Percentiles rank a stretch among this genome's conserved stretches.
These are phyloP conservation scores for Microcyclosporella mali DNA, from an alignment of 2,329 filamentous ascomycete species.

Conservation along the genomic window DNA sequence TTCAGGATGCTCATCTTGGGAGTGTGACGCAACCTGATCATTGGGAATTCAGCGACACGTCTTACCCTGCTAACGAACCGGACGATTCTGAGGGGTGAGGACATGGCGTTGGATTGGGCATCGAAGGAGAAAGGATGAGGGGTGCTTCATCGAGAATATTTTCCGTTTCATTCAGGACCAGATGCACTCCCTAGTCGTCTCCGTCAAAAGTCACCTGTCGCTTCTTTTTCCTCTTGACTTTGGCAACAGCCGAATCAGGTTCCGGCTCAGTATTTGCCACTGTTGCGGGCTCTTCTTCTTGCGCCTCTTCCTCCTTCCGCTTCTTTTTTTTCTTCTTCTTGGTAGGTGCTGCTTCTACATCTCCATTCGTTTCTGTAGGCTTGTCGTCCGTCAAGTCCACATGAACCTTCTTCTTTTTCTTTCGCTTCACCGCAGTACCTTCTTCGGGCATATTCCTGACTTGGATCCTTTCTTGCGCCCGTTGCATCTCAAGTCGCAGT, in stretches of 20 bases:
- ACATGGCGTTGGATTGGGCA: no score
- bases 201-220: constrained; percentile 31
- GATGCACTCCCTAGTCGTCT: no score
- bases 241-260: constrained; percentile 12
- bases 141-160: no score
- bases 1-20: no score
- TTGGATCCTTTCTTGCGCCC: constrained; percentile 68
- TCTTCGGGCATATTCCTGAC: constrained; percentile 62
- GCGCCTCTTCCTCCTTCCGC: constrained; percentile 21
- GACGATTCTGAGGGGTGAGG: no score
- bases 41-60: no score
- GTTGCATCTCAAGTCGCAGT: constrained; percentile 80
- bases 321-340: constrained; percentile 42
- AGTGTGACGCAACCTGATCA: no score
- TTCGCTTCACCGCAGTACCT: constrained; percentile 56
- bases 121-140: no score
- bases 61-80: no score
- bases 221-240: constrained; percentile 39
- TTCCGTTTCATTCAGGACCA: background rate
- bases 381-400: constrained; percentile 10
- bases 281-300: constrained; percentile 7
- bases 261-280: constrained; percentile 10
- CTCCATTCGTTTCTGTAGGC: constrained; percentile 13
- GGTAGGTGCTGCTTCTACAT: constrained; percentile 15
- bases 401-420: constrained; percentile 45